These are phyloP conservation scores for Penicillium coprophilum DNA, from an alignment of 495 filamentous ascomycete species.

Conservation along the genomic window DNA sequence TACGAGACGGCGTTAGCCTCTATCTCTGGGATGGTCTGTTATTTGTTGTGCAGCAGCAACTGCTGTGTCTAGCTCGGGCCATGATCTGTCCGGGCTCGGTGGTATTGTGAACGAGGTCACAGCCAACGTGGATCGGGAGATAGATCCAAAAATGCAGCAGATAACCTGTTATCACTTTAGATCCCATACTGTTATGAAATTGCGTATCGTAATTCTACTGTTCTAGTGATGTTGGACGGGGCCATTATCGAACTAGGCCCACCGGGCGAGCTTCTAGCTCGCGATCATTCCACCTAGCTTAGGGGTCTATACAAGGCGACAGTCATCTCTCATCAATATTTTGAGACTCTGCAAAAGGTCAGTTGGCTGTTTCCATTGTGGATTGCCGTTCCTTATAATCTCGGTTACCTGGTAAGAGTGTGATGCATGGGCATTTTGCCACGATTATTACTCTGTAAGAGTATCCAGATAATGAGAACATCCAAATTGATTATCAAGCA, in stretches of 20 bases:
- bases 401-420: too few relatives aligned
- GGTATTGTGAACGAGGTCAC: slow-evolving; percentile 52
- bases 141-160: slow-evolving; percentile 44
- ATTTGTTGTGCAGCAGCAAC: slow-evolving; percentile 54
- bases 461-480: too few relatives aligned
- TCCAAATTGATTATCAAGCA: too few relatives aligned
- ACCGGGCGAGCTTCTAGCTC: too few relatives aligned
- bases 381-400: too few relatives aligned
- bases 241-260: slow-evolving; percentile 36
- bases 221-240: slow-evolving; percentile 45
- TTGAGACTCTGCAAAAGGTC: too few relatives aligned
- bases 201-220: slow-evolving; percentile 46
- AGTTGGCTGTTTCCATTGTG: too few relatives aligned
- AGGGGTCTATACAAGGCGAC: too few relatives aligned
- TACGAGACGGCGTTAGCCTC: slow-evolving; percentile 43
- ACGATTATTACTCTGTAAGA: too few relatives aligned
- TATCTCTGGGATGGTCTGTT: slow-evolving; percentile 36
- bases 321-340: too few relatives aligned
- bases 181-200: slow-evolving; percentile 50
- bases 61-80: slow-evolving; percentile 54
- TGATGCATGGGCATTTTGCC: too few relatives aligned
- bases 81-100: slow-evolving; percentile 38
- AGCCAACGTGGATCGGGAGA: slow-evolving; percentile 45
- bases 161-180: slow-evolving; percentile 45
- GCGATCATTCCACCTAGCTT: too few relatives aligned